phyloP scores from a whole-genome alignment of 192 early-diverging fungal genomes.

The Coemansia sp. region DNA sequence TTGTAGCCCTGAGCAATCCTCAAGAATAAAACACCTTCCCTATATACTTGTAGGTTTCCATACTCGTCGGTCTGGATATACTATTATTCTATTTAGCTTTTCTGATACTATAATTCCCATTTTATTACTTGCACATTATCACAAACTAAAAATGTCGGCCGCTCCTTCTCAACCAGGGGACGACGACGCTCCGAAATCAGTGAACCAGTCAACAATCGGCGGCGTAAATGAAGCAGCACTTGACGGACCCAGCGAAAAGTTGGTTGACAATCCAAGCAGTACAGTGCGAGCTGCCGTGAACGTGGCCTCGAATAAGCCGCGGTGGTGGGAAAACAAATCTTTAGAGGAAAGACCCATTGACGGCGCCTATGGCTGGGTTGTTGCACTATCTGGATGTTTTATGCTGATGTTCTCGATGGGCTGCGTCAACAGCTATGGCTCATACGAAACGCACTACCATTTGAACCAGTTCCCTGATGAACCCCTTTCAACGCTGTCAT shows the following conservation, averaged over 20 bases:
- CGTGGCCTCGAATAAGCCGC: not conserved
- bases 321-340: slow-evolving; percentile 48
- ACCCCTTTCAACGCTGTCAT: slow-evolving; percentile 49
- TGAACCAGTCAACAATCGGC: not conserved
- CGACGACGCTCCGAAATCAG: not conserved
- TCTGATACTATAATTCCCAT: too few relatives aligned
- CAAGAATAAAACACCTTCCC: too few relatives aligned
- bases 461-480: slow-evolving; percentile 38
- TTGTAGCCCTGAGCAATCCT: too few relatives aligned
- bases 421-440: slow-evolving; percentile 57
- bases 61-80: too few relatives aligned
- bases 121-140: too few relatives aligned
- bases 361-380: slow-evolving; percentile 52
- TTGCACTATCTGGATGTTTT: slow-evolving; percentile 51
- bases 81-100: too few relatives aligned
- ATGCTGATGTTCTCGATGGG: slow-evolving; percentile 58
- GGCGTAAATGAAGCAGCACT: not conserved
- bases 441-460: slow-evolving; percentile 53
- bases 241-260: not conserved
- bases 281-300: not conserved
- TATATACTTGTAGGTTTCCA: too few relatives aligned
- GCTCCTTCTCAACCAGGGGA: not conserved
- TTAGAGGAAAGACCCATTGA: slow-evolving; percentile 31
- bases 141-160: not conserved
- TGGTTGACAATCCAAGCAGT: not conserved